Evolutionary conservation across 2,329 filamentous ascomycete genomes (phyloP), one percentile per base, ranked within the genome.

Genomic region (Colletotrichum sp.): DNA sequence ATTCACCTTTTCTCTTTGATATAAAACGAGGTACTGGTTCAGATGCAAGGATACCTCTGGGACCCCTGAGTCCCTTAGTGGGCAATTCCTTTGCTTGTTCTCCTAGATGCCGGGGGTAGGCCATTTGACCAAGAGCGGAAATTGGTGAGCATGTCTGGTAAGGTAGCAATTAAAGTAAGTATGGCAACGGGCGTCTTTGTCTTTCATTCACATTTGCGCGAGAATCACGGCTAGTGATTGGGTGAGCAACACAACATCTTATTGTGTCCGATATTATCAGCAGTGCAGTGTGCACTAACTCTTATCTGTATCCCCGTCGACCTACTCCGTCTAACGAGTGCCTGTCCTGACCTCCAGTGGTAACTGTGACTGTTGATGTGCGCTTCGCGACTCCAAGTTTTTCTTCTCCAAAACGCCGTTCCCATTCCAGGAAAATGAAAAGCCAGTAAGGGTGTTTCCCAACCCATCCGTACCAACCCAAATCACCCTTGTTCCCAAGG

Each of bases 391-490:
- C 27, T 34, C 24, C 36, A 43, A 29, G 47, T 43, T 74, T 74
- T 74, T 57, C 55, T 55, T 74, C 72, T 73, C 72, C 72, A 61
- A 65, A 74, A 74, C 72, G 69, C 72, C 72, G 6, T 29, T 70
- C 36, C 51, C 34, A 58, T 36, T 43, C 43, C 72, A 38, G 24
- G 12, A 21, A 47, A 12, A 47, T 24, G 34, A 47, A 47, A 18
- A 47, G 43, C 43, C 43, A 21, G 18, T 12, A 12, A 47, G 18
- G 43, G n/a, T 21, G 43, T 47, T 21, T 21, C 43, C 43, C 43
- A 65, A 61, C 11, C 57, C 29, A 63, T 31, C 34, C 63, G 21
- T 33, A 21, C 33, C 72, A 63, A 36, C 43, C 68, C 62, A 13
- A 34, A 11, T 3, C 29, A 38, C 36, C 8, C 36, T 47, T 33